Evolutionary conservation across 2,329 filamentous ascomycete genomes (phyloP), one percentile per base, ranked within the genome.

Genomic region (Xylariaceae sp.): DNA sequence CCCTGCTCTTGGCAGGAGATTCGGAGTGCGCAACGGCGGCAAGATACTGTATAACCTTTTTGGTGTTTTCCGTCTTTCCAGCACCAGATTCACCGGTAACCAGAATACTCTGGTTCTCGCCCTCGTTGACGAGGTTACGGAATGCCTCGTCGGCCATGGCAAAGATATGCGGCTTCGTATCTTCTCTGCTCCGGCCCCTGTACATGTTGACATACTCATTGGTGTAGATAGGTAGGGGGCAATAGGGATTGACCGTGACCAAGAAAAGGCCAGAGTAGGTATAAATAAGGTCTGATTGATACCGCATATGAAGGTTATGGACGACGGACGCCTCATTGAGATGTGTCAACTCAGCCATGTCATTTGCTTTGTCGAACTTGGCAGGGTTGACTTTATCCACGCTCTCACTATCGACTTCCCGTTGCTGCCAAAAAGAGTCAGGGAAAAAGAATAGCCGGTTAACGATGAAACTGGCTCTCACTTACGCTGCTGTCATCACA

Each of bases 161-260:
- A 67, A 92, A 99, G 54, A 99, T 96, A 69, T 99, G 94, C 6
- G 94, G 94, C 65, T 94, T 94, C 6, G 90, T 96, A 66, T 99
- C 94, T 68, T 99, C 95, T 61, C 92, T 80, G 63, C 80, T 91
- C 55, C 90, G 83, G 4, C 94, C 94, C 66, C 90, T 91, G 76
- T 99, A 99, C 89, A 96, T 95, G 68, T 95, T 95, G 75, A 99
- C 83, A 73, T 96, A 97, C 65, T 99, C 94, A 69, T 94, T 91
- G 52, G 85, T 90, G 72, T 99, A 99, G 57, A 99, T 99, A 3
- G 95, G 90, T 7, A 99, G 74, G 2, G 91, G 85, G 60, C 91
- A 95, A 73, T 99, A 99, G 0, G 95, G 94, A 69, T 99, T 99
- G 60, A 99, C 88, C 0, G 95, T 95, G 47, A 99, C 94, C 67